These are phyloP conservation scores for Bromus sterilis DNA, from an alignment of 176 grass and related monocot genomes.

Conservation along the genomic window DNA sequence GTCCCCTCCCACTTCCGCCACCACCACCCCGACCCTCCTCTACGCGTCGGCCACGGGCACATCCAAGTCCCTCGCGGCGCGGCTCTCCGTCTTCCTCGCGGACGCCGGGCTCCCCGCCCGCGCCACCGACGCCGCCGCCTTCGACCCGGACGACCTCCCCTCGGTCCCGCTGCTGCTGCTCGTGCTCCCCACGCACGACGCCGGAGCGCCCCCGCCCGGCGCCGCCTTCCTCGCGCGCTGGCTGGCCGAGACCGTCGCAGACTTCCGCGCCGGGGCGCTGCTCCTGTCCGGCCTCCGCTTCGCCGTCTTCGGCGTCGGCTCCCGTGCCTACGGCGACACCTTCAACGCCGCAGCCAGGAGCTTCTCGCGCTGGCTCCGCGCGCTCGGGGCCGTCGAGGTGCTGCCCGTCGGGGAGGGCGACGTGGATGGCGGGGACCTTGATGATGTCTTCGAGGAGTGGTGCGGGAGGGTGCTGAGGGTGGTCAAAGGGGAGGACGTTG, in stretches of 20 bases:
- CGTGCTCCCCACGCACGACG: conserved; percentile 71
- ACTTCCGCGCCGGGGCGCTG: conserved; percentile 68
- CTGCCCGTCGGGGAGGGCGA: conserved; percentile 60
- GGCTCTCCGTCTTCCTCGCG: conserved; percentile 31
- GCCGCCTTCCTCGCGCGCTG: conserved; percentile 58
- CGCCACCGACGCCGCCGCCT: conserved; percentile 40
- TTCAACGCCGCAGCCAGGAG: conserved; percentile 71
- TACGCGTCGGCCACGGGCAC: conserved; percentile 66
- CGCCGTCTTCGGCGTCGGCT: conserved; percentile 76
- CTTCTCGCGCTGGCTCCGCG: conserved; percentile 76
- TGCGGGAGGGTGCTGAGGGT: conserved; percentile 43
- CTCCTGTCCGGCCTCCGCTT: conserved; percentile 61
- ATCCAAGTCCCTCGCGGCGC: conserved; percentile 52
- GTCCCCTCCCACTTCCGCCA: not conserved
- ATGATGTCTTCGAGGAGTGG: conserved; percentile 57
- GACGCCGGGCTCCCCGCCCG: conserved; percentile 16
- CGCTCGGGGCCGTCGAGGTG: conserved; percentile 70
- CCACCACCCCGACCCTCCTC: conserved; percentile 42
- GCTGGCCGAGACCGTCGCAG: conserved; percentile 49
- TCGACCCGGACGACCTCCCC: conserved; percentile 71
- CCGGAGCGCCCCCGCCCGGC: conserved; percentile 40
- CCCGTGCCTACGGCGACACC: conserved; percentile 46
- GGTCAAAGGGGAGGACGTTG: conserved; percentile 53
- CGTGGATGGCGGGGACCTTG: conserved; percentile 61
- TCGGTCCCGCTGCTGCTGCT: conserved; percentile 45